A percentile compares a stretch with the other conserved stretches of the same genome.
phyloP scores from a whole-genome alignment of 2,329 filamentous ascomycete species.

The Fusarium albidum region DNA sequence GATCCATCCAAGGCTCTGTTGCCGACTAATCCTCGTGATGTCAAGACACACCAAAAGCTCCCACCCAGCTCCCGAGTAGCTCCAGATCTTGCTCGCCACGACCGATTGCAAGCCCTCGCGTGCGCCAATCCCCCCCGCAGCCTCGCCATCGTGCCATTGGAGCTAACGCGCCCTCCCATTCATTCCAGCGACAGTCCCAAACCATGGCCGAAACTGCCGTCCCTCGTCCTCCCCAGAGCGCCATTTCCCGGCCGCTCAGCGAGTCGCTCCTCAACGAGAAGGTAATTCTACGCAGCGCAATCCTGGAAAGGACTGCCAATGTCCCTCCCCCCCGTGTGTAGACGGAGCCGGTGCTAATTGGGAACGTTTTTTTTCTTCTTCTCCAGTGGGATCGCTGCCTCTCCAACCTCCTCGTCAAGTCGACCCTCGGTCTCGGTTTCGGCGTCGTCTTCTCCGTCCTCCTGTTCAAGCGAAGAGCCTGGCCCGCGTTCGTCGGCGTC shows the following conservation, averaged over 20 bases:
- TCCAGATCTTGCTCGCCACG: conserved; percentile 35
- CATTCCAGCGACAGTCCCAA: conserved; percentile 27
- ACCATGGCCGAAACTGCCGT: conserved; percentile 64
- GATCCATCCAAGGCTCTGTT: conserved; percentile 40
- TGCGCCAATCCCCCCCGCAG: conserved; percentile 34
- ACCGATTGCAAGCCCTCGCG: conserved; percentile 33
- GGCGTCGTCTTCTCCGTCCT: conserved; percentile 99
- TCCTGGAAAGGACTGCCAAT: background rate
- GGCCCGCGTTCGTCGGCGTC: conserved; percentile 93
- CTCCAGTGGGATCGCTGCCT: conserved; percentile 99
- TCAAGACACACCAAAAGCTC: conserved; percentile 32
- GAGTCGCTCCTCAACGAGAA: conserved; percentile 99
- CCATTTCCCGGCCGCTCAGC: conserved; percentile 86
- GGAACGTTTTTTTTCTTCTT: too few relatives aligned
- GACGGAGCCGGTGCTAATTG: conserved; percentile 31
- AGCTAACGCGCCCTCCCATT: conserved; percentile 33
- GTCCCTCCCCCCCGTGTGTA: too few relatives aligned
- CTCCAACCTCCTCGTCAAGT: conserved; percentile 97
- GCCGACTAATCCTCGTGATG: conserved; percentile 49
- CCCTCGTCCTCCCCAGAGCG: conserved; percentile 62
- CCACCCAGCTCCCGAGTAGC: conserved; percentile 45
- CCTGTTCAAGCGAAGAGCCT: conserved; percentile 96
- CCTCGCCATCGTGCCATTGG: conserved; percentile 9
- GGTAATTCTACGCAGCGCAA: conserved; percentile 67
- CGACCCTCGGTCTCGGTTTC: conserved; percentile 93